These are phyloP conservation scores for Pythium rhizo-oryzae DNA, from an alignment of 352 stramenopile genomes.

Conservation along the genomic window DNA sequence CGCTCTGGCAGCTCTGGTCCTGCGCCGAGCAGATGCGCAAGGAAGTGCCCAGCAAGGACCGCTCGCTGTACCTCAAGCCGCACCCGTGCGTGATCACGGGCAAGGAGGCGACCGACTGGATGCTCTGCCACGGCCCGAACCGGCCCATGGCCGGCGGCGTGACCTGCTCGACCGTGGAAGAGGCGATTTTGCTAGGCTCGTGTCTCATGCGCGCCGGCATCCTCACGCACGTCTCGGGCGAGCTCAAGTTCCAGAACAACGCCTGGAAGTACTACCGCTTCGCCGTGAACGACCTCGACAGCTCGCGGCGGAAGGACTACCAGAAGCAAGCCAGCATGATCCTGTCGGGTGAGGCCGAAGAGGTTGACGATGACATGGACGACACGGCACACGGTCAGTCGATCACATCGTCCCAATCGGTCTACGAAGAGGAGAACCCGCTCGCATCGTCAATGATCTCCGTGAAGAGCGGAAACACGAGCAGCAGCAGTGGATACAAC, in stretches of 20 bases:
- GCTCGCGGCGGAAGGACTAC: slow-evolving; percentile 44
- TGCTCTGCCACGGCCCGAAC: slow-evolving; percentile 85
- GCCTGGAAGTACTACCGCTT: slow-evolving; percentile 91
- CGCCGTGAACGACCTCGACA: slow-evolving; percentile 77
- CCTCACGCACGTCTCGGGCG: slow-evolving; percentile 73
- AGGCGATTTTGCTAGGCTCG: slow-evolving; percentile 76
- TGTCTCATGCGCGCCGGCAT: slow-evolving; percentile 71
- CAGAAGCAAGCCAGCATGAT: slow-evolving; percentile 64
- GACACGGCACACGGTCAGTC: slow-evolving; percentile 55
- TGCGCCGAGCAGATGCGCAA: slow-evolving; percentile 83
- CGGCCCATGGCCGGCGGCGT: slow-evolving; percentile 84
- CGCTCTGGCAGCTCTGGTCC: slow-evolving; percentile 83
- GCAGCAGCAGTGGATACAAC: slow-evolving; percentile 24
- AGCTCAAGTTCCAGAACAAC: slow-evolving; percentile 74
- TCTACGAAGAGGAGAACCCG: slow-evolving; percentile 61
- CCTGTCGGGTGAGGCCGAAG: slow-evolving; percentile 73
- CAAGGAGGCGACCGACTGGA: slow-evolving; percentile 83
- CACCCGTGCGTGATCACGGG: slow-evolving; percentile 80
- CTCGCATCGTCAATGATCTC: slow-evolving; percentile 31
- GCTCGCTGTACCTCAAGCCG: slow-evolving; percentile 83
- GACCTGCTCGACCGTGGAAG: slow-evolving; percentile 83
- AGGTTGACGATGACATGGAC: slow-evolving; percentile 73
- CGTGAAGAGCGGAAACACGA: slow-evolving; percentile 30
- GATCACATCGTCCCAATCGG: slow-evolving; percentile 51
- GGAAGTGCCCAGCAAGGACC: slow-evolving; percentile 70